Evolutionary conservation across 352 stramenopile genomes (phyloP).

Genomic region (Pythium rishiriense): DNA sequence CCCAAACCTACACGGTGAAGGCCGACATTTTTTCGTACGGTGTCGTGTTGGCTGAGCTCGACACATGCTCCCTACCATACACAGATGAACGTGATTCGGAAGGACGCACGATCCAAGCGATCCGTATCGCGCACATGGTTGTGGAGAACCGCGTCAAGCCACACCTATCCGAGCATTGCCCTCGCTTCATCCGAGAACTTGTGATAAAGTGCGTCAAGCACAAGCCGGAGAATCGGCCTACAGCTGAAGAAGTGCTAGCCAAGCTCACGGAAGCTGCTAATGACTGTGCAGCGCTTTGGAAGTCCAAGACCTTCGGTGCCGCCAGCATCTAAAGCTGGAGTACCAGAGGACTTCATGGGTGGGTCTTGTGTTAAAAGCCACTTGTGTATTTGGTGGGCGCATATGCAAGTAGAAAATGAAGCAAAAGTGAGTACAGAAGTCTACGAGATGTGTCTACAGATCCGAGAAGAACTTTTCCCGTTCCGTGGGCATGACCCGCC

Average conservation of each 20-base stretch:
- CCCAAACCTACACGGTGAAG: conserved; percentile 38
- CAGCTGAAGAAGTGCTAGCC: conserved; percentile 32
- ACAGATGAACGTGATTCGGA: conserved; percentile 22
- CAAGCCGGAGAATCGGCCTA: conserved; percentile 36
- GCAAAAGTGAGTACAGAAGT: conserved; percentile 5
- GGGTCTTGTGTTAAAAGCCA: conserved; percentile 1
- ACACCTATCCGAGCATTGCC: conserved; percentile 35
- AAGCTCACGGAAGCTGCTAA: conserved; percentile 23
- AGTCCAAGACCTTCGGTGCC: neutral
- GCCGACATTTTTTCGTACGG: conserved; percentile 63
- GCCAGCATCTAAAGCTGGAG: neutral
- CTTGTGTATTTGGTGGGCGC: neutral
- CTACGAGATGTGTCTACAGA: conserved; percentile 44
- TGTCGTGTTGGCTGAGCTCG: conserved; percentile 53
- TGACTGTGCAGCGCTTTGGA: conserved; percentile 24
- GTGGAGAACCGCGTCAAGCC: conserved; percentile 34
- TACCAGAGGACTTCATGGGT: neutral
- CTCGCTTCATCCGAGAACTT: conserved; percentile 41
- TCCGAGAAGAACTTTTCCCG: conserved; percentile 87
- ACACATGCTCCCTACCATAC: conserved; percentile 46
- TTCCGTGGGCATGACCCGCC: conserved; percentile 59
- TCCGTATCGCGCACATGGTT: conserved; percentile 34
- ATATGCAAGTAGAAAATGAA: neutral
- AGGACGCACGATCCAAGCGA: conserved; percentile 17
- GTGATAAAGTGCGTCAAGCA: conserved; percentile 37